A percentile compares a stretch with the other conserved stretches of the same genome.
These are phyloP conservation scores for Boehmeria nivea DNA, from an alignment of 306 rosid species.

Conservation along the genomic window DNA sequence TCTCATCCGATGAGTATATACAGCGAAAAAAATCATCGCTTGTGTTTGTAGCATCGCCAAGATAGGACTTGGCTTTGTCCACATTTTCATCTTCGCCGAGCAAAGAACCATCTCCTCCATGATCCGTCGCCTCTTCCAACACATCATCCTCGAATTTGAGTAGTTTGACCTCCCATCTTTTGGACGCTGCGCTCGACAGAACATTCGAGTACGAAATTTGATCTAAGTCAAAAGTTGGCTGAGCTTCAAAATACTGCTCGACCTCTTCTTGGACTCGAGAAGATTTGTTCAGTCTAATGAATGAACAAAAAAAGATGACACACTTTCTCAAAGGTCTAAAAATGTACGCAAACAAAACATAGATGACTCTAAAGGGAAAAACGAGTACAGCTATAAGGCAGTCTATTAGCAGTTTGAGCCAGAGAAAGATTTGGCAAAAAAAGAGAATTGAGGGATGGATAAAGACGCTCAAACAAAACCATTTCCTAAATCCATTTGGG, in stretches of 20 bases:
- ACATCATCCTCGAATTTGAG: neutral
- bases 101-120: conserved; percentile 3
- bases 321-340: neutral
- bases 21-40: neutral
- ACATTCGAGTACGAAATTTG: neutral
- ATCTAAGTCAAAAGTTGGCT: neutral
- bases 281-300: neutral
- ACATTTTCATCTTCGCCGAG: neutral
- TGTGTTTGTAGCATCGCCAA: too few relatives aligned
- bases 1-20: neutral
- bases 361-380: neutral
- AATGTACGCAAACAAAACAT: neutral
- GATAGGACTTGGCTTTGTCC: neutral
- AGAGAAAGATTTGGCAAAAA: conserved; percentile 16
- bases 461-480: conserved; percentile 18
- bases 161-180: neutral
- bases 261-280: conserved; percentile 2
- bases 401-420: conserved; percentile 11
- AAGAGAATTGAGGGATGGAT: conserved; percentile 13
- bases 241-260: conserved; percentile 14
- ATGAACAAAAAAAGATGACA: neutral
- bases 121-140: neutral
- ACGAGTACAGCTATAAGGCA: conserved; percentile 1
- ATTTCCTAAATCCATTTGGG: conserved; percentile 17
- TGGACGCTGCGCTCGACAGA: neutral